Evolutionary conservation across 768 basidiomycete species (phyloP).

Genomic region (Glaciozyma antarctica): DNA sequence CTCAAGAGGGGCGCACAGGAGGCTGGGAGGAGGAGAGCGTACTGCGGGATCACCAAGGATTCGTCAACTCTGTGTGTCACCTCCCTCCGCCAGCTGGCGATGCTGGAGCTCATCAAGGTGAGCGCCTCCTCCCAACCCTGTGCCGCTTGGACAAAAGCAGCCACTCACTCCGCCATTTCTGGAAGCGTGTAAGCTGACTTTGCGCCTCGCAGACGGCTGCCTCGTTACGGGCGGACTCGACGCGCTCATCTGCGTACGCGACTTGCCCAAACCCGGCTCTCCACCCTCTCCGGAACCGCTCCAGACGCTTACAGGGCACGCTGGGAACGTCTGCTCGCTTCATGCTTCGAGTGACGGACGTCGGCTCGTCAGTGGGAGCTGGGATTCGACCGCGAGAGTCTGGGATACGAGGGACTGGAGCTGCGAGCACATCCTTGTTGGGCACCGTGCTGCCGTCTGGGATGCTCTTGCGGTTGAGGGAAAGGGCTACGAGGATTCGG

Average conservation of each 20-base stretch:
- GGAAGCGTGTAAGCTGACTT: not conserved
- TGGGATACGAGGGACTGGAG: constrained; percentile 49
- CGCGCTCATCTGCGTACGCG: constrained; percentile 71
- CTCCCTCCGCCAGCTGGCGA: not conserved
- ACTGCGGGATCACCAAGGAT: constrained; percentile 1
- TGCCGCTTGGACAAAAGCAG: not conserved
- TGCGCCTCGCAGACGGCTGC: constrained; percentile 46
- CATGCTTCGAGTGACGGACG: constrained; percentile 43
- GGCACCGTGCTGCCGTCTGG: constrained; percentile 88
- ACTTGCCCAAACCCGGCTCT: constrained; percentile 47
- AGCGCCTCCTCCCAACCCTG: not conserved
- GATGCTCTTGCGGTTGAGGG: constrained; percentile 61
- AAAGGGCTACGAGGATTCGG: constrained; percentile 29
- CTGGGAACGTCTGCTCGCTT: constrained; percentile 77
- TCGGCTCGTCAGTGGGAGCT: constrained; percentile 19
- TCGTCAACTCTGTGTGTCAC: constrained; percentile 7
- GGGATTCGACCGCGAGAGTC: constrained; percentile 24
- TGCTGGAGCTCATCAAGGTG: too few species aligned
- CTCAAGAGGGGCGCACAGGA: not conserved
- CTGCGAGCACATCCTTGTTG: constrained; percentile 61
- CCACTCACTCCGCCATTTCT: too few species aligned
- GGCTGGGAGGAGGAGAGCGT: not conserved
- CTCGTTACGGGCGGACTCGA: constrained; percentile 80
- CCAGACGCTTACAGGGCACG: constrained; percentile 74
- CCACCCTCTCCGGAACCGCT: constrained; percentile 49